Base-by-base conservation (phyloP, 2,329 filamentous ascomycete genomes). In the Penicillium sp. region DNA sequence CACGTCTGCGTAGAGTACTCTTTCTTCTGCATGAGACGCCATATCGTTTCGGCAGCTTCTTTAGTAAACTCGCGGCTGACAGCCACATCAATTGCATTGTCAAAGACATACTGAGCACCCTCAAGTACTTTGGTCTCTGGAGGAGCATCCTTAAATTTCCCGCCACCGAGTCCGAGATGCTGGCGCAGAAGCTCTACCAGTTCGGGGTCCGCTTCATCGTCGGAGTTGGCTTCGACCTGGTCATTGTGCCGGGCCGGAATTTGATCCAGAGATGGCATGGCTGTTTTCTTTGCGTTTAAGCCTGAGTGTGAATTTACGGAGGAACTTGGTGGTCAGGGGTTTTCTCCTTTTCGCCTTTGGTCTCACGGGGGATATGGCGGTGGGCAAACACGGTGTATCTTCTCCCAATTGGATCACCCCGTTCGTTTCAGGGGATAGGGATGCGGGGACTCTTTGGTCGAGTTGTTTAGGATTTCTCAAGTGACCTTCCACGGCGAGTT, bases 81-180 rank as follows among this genome's bases (percentile, higher is more conserved):
- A 10, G 91, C 90, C 32, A 99, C 91, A 70, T 99, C 94, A 70
- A 96, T 92, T 59, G 90, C 85, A 74, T 97, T 94, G 77, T 96
- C 86, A 75, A 89, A 96, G 67, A 97, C 87, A 75, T 88, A 90
- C 73, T 96, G 87, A 42, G 92, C 92, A 58, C 86, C 83, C 60
- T 90, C 81, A 4, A 97, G 83, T 39, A 97, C 92, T 47, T 87
- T 89, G 5, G 90, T 96, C 64, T 93, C 89, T 18, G 88, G 83
- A 21, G 87, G 75, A 5, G 72, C 82, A 18, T 82, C 75, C 44
- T 81, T 73, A 49, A 84, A 67, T 24, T 77, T 72, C 18, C 79
- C 75, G 53, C 83, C 82, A 50, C 85, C 83, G 49, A 88, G 75
- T 42, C 83, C 83, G 18, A 95, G 81, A 58, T 92, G 90, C 72